Evolutionary conservation across 768 basidiomycete species (phyloP).

Genomic region (Mrakia gelida): DNA sequence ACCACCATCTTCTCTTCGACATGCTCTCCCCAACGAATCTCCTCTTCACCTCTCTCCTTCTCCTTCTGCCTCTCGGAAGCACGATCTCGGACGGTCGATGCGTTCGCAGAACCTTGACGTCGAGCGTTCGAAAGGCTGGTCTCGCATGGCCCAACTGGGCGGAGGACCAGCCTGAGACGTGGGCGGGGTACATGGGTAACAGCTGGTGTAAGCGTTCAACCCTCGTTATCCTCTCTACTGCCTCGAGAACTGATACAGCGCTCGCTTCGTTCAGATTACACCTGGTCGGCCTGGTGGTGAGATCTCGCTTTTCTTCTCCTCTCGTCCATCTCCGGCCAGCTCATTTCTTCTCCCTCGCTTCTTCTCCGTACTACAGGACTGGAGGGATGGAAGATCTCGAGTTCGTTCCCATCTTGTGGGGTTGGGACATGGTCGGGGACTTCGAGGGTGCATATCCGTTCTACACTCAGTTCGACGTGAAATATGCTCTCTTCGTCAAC

Average conservation of each 20-base stretch:
- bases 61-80: no score
- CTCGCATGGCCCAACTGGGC: slow-evolving; percentile 31
- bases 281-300: slow-evolving; percentile 24
- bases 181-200: slow-evolving; percentile 17
- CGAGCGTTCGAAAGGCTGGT: slow-evolving; percentile 12
- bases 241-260: not conserved
- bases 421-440: not conserved
- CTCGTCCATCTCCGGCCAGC: no score
- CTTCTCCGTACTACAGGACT: not conserved
- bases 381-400: slow-evolving; percentile 2
- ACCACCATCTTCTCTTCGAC: no score
- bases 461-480: slow-evolving; percentile 23
- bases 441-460: not conserved
- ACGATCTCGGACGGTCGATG: no score
- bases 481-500: slow-evolving; percentile 29
- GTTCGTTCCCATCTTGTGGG: slow-evolving; percentile 30
- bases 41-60: no score
- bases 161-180: slow-evolving; percentile 5
- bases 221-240: not conserved
- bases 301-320: no score
- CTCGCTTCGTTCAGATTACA: slow-evolving; percentile 8
- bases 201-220: not conserved
- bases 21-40: no score
- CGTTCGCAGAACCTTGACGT: no score
- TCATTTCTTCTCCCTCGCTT: not conserved